These are phyloP conservation scores for Cephalotrichum gorgonifer DNA, from an alignment of 2,329 filamentous ascomycete genomes.

Conservation along the genomic window DNA sequence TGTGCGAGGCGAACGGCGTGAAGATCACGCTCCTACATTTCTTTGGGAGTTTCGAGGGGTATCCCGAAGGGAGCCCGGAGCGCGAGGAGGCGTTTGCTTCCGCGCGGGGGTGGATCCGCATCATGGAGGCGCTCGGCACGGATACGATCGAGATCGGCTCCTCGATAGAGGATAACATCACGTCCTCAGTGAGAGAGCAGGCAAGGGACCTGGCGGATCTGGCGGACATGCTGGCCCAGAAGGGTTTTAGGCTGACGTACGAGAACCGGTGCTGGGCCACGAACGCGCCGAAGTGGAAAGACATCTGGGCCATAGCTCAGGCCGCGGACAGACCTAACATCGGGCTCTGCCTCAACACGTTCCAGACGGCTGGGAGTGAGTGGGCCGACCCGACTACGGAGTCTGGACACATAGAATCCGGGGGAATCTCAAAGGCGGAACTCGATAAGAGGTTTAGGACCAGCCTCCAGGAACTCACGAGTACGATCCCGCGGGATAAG, in stretches of 20 bases:
- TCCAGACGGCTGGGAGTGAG: slow-evolving; percentile 63
- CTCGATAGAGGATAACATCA: slow-evolving; percentile 51
- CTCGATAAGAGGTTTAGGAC: slow-evolving; percentile 37
- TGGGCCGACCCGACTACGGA: slow-evolving; percentile 60
- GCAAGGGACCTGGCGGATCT: slow-evolving; percentile 53
- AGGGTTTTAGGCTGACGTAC: slow-evolving; percentile 56
- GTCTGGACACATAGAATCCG: slow-evolving; percentile 43
- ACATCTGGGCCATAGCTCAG: slow-evolving; percentile 59
- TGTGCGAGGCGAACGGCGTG: slow-evolving; percentile 44
- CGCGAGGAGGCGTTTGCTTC: slow-evolving; percentile 52
- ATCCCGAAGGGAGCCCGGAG: slow-evolving; percentile 46
- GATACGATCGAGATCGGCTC: slow-evolving; percentile 59
- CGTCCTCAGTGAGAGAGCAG: slow-evolving; percentile 35
- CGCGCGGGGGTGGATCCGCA: slow-evolving; percentile 55
- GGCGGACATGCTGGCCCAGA: slow-evolving; percentile 47
- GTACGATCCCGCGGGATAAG: slow-evolving; percentile 53
- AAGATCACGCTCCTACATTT: slow-evolving; percentile 64
- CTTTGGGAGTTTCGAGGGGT: slow-evolving; percentile 69
- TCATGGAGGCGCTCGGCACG: slow-evolving; percentile 61
- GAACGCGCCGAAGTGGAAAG: slow-evolving; percentile 55
- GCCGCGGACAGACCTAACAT: slow-evolving; percentile 54
- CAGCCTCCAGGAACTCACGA: slow-evolving; percentile 45
- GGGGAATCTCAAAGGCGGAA: slow-evolving; percentile 23
- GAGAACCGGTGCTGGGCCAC: slow-evolving; percentile 81
- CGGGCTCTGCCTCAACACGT: slow-evolving; percentile 68